Evolutionary conservation across 306 rosid genomes (phyloP), one percentile per base, ranked within the genome.

Genomic region (Castanea sativa): DNA sequence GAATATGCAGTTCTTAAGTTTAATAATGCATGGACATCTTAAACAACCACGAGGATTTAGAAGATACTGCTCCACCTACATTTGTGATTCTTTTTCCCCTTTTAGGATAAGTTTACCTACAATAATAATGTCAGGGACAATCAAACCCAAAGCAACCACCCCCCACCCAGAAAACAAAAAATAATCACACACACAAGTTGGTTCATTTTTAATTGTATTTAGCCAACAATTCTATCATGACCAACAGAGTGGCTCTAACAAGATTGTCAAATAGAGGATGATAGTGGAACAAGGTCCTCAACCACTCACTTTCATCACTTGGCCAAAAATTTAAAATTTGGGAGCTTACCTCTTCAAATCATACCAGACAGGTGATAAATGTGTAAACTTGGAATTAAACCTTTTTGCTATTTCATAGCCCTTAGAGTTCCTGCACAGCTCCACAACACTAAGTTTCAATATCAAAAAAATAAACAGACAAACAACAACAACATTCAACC

Each of bases 351-450:
- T 95, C 81, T 93, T 95, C 79, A 95, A 81, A 52, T 91, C 97
- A 73, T 95, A 95, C 99, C 99, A 95, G n/a, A 93, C 87, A 6
- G 97, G 99, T 49, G 99, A 91, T 85, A 95, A 69, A 86, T 95
- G 99, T 20, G 98, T 93, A 76, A 91, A 93, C 86, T 93, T 95
- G 73, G 94, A 91, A 80, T 89, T 95, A 85, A 95, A 91, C 81
- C 80, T 86, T 82, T 95, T 95, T 1, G 96, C 98, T 83, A 89
- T 67, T 41, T 92, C 98, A 85, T 92, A 93, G 73, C 99, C 99
- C 85, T 6, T 82, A 35, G 98, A 91, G 73, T 95, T 95, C 99
- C 99, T 95, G 97, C 88, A 78, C 78, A 53, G 79, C 73, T 78
- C 49, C 76, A 79, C 29, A 73, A 61, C 20, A 75, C 10, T 58